Conservation (phyloP, 805 yeast genomes). For the Ogataea thermomethanolica region DNA sequence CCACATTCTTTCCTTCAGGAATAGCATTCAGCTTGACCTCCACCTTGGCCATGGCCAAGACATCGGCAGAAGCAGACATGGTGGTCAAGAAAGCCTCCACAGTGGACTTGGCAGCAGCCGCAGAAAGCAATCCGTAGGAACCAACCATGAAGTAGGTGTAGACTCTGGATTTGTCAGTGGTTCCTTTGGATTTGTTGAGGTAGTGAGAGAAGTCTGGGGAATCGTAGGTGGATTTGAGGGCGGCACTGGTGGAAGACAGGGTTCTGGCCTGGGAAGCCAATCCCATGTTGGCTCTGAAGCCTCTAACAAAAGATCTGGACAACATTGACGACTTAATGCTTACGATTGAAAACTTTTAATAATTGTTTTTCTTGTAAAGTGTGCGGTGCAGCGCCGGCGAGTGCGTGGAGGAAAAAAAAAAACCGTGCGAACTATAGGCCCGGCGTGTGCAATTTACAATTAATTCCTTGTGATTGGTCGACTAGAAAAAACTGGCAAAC, state of each 20-base stretch:
- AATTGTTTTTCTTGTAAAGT: constrained; percentile 9
- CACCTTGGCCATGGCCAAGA: constrained; percentile 98
- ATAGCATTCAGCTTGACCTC: constrained; percentile 91
- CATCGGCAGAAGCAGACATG: constrained; percentile 98
- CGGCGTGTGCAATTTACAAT: constrained; percentile 8
- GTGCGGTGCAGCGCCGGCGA: constrained; percentile 4
- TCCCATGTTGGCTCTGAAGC: constrained; percentile 27
- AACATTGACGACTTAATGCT: constrained; percentile 23
- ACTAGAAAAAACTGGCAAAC: background rate
- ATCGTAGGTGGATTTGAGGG: constrained; percentile 72
- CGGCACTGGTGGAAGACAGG: constrained; percentile 47
- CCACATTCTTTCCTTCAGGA: constrained; percentile 97
- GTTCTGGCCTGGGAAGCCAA: constrained; percentile 40
- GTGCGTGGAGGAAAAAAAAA: constrained; percentile 8
- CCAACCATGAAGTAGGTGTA: constrained; percentile 98
- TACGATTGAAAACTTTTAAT: constrained; percentile 11
- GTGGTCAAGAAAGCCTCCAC: constrained; percentile 89
- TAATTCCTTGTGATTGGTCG: constrained; percentile 9
- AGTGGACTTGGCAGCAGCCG: constrained; percentile 95
- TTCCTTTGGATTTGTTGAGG: constrained; percentile 64
- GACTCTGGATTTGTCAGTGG: constrained; percentile 72
- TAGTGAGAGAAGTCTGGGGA: constrained; percentile 88
- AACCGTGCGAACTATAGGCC: constrained; percentile 5
- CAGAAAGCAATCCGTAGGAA: constrained; percentile 81
- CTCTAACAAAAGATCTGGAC: constrained; percentile 31